Percentiles rank a stretch among this genome's conserved stretches.
Conservation (phyloP, 768 basidiomycete genomes). For the Dendrothele bispora region DNA sequence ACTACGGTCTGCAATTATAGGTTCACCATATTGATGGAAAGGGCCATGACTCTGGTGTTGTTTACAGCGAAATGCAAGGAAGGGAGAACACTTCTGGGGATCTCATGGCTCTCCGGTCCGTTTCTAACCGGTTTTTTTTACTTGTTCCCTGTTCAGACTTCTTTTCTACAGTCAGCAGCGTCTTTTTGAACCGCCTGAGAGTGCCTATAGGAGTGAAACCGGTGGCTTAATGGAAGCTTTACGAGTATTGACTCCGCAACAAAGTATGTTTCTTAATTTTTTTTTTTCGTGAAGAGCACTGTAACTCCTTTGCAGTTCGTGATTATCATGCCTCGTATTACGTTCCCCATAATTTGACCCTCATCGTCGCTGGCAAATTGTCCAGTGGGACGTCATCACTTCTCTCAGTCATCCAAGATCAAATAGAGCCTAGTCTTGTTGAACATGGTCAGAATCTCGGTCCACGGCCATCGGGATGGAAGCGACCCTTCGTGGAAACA, state of each 20-base stretch:
- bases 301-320: conserved; percentile 57
- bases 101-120: conserved; percentile 83
- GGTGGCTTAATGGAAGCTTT: conserved; percentile 94
- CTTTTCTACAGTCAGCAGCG: conserved; percentile 62
- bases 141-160: conserved; percentile 4
- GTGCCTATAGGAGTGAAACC: conserved; percentile 94
- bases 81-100: conserved; percentile 91
- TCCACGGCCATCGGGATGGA: conserved; percentile 78
- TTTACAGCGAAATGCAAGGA: conserved; percentile 97
- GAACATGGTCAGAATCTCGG: conserved; percentile 74
- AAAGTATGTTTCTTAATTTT: conserved; percentile 53
- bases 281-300: conserved; percentile 2
- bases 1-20: conserved; percentile 33
- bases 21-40: conserved; percentile 94
- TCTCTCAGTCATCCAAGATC: conserved; percentile 75
- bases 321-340: conserved; percentile 89
- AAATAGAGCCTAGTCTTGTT: conserved; percentile 82
- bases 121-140: conserved; percentile 12
- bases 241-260: conserved; percentile 79
- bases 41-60: conserved; percentile 92
- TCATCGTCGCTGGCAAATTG: conserved; percentile 88
- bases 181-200: conserved; percentile 74
- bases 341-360: conserved; percentile 88
- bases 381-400: conserved; percentile 74
- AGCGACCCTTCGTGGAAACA: conserved; percentile 92